Base-by-base conservation (phyloP, 495 filamentous ascomycete species). In the Trichodelitschia bisporula region DNA sequence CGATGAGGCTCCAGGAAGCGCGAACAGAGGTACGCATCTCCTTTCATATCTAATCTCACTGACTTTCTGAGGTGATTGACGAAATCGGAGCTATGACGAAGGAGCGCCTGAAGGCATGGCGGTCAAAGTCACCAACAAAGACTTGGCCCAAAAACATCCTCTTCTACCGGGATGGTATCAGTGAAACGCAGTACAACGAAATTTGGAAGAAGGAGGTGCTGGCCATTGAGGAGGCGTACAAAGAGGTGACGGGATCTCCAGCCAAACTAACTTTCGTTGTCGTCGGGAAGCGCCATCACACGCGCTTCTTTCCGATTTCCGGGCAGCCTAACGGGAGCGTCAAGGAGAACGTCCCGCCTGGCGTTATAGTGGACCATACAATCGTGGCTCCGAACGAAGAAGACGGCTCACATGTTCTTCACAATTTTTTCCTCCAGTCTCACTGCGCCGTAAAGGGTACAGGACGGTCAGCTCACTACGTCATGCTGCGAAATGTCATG, bases 211-310 rank as follows among this genome's bases (percentile, higher is more conserved):
- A 21, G 4, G 36, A 38, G 18, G 19, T 38, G 17, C 6, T 21
- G 26, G 27, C 18, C 14, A 33, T 31, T 31, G 11, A 12, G 10
- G 14, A 6, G 15, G 11, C 9, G 13, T 18, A 9, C 10, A 4
- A 10, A 13, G 26, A 32, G n/a, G 13, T 6, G 14, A 34, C 24
- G 4, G 21, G n/a, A 4, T 8, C 20, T n/a, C 20, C 5, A 12
- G 11, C 19, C 25, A 66, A 2, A 50, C 46, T 43, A 9, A 40
- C 37, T 6, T 36, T 17, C 29, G 37, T 46, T 11, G 32, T 46
- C 9, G 40, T 40, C n/a, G 35, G 31, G 0, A 43, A 46, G 26
- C 40, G 37, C 10, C 43, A 46, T 32, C 28, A 43, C 33, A 39
- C 40, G 9, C 34, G 40, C 25, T 45, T 45, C 29, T 42, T 37